Conservation (phyloP, 164 flowering plant species). For the Santalum album region DNA sequence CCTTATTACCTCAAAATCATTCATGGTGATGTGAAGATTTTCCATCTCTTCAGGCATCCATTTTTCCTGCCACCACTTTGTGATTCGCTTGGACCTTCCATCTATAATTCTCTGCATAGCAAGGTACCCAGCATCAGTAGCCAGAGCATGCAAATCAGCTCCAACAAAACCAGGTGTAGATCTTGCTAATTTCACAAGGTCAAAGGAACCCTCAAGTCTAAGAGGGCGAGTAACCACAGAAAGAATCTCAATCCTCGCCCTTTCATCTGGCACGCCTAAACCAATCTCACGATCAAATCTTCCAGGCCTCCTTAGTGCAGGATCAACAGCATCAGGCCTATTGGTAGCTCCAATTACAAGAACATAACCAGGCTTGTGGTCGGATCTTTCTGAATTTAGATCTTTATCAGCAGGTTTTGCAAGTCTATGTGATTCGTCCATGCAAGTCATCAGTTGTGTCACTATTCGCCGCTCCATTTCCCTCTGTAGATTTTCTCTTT, state of each 20-base stretch:
- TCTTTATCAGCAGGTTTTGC: conserved; percentile 20
- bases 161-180: conserved; percentile 91
- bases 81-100: conserved; percentile 32
- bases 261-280: conserved; percentile 79
- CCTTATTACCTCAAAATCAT: conserved; percentile 78
- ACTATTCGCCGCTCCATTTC: conserved; percentile 91
- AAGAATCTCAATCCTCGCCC: conserved; percentile 68
- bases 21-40: conserved; percentile 61
- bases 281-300: conserved; percentile 81
- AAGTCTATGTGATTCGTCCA: conserved; percentile 64
- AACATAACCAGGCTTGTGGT: conserved; percentile 48
- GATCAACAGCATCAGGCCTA: conserved; percentile 86
- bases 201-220: conserved; percentile 66
- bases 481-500: conserved; percentile 79
- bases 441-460: conserved; percentile 87
- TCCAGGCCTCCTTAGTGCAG: conserved; percentile 87
- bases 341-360: conserved; percentile 97
- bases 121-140: conserved; percentile 73
- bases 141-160: conserved; percentile 71
- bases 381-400: conserved; percentile 28
- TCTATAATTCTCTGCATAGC: conserved; percentile 63
- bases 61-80: conserved; percentile 55
- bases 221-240: conserved; percentile 49
- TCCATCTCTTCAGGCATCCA: conserved; percentile 68
- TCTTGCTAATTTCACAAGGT: conserved; percentile 59